Evolutionary conservation across 2,329 filamentous ascomycete genomes (phyloP).

Genomic region (Neonectria punicea): DNA sequence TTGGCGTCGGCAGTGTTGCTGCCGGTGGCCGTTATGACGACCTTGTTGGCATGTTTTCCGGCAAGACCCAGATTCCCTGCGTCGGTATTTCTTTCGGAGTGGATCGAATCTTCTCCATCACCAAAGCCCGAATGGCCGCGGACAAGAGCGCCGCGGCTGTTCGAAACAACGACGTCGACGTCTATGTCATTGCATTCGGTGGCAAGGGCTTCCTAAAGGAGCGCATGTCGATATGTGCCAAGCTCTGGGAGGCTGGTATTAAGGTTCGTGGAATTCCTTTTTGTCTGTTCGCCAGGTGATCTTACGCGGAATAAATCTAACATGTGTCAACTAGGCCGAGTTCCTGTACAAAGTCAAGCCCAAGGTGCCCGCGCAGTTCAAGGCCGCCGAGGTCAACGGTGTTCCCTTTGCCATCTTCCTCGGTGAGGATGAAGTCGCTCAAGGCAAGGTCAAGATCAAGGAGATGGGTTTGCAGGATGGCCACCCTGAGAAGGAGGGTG

Average conservation of each 20-base stretch:
- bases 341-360: conserved; percentile 92
- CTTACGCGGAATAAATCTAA: conserved; percentile 35
- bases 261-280: conserved; percentile 63
- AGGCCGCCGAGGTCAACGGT: conserved; percentile 81
- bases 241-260: conserved; percentile 87
- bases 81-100: conserved; percentile 86
- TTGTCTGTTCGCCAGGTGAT: not conserved
- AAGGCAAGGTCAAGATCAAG: conserved; percentile 90
- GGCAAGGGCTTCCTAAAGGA: conserved; percentile 87
- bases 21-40: conserved; percentile 93
- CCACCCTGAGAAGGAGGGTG: conserved; percentile 90
- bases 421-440: conserved; percentile 87
- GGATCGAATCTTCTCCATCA: conserved; percentile 94
- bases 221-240: conserved; percentile 81
- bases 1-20: conserved; percentile 88
- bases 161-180: conserved; percentile 78
- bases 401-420: conserved; percentile 90
- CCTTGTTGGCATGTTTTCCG: conserved; percentile 92
- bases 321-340: conserved; percentile 68
- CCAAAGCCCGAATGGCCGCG: conserved; percentile 76
- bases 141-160: conserved; percentile 62
- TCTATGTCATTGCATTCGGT: conserved; percentile 95
- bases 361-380: conserved; percentile 89
- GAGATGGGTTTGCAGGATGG: conserved; percentile 77
- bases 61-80: conserved; percentile 79